Percentiles rank a stretch among this genome's conserved stretches.
Conservation (phyloP, 495 filamentous ascomycete species). For the Penicillium waksmanii region DNA sequence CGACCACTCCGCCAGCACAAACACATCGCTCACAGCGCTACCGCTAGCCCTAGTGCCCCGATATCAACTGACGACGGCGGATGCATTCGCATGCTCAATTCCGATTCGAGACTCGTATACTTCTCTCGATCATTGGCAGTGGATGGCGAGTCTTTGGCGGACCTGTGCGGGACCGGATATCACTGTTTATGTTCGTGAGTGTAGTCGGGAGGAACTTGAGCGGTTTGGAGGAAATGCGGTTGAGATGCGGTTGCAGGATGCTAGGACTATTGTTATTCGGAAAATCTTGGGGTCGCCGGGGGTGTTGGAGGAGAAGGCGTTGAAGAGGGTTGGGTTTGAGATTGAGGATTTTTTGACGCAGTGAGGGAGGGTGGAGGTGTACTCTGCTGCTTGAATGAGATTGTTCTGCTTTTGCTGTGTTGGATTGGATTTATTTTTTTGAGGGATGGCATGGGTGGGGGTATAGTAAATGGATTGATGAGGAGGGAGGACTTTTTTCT, state of each 20-base stretch:
- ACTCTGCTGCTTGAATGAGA: too few relatives aligned
- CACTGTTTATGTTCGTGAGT: slow-evolving; percentile 65
- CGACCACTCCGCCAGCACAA: slow-evolving; percentile 28
- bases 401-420: too few relatives aligned
- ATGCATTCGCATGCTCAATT: slow-evolving; percentile 70
- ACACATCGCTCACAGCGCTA: slow-evolving; percentile 20
- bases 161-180: slow-evolving; percentile 85
- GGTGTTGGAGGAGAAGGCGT: slow-evolving; percentile 64
- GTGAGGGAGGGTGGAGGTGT: neutral
- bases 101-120: slow-evolving; percentile 78
- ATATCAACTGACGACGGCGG: slow-evolving; percentile 76
- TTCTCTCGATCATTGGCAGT: slow-evolving; percentile 94
- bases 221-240: slow-evolving; percentile 47
- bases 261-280: slow-evolving; percentile 61
- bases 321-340: slow-evolving; percentile 79
- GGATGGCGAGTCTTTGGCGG: slow-evolving; percentile 95
- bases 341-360: slow-evolving; percentile 73
- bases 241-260: slow-evolving; percentile 56
- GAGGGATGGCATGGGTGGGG: too few relatives aligned
- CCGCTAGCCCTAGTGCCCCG: slow-evolving; percentile 77
- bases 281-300: slow-evolving; percentile 39
- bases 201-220: slow-evolving; percentile 50
- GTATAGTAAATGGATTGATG: too few relatives aligned
- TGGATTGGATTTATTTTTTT: too few relatives aligned
- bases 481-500: neutral